Percentiles rank a stretch among this genome's conserved stretches.
Evolutionary conservation across 2,329 filamentous ascomycete species (phyloP).

Genomic region (Ophiostoma populinum): DNA sequence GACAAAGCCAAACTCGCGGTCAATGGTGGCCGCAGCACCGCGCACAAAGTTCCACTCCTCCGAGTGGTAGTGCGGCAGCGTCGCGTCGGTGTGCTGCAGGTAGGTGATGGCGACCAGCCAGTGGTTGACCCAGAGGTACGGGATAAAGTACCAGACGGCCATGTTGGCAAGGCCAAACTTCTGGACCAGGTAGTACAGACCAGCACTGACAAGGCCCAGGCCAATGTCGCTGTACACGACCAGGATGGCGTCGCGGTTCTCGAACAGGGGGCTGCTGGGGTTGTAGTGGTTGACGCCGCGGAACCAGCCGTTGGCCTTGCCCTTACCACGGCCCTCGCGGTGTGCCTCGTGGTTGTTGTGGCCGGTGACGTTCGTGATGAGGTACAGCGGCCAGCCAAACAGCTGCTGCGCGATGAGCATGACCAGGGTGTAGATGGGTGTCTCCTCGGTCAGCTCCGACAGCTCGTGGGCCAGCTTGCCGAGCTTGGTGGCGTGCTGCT

Average conservation of each 20-base stretch:
- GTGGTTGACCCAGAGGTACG: constrained; percentile 97
- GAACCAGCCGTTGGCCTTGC: constrained; percentile 70
- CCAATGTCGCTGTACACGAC: constrained; percentile 80
- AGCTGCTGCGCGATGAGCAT: constrained; percentile 74
- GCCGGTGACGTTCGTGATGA: constrained; percentile 81
- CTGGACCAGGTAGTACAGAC: constrained; percentile 52
- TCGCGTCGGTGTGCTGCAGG: constrained; percentile 89
- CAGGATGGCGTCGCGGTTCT: constrained; percentile 75
- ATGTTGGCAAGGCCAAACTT: constrained; percentile 75
- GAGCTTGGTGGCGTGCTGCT: constrained; percentile 59
- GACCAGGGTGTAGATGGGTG: constrained; percentile 62
- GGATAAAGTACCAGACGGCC: constrained; percentile 84
- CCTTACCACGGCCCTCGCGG: constrained; percentile 79
- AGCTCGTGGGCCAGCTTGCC: constrained; percentile 67
- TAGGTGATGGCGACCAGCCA: constrained; percentile 97
- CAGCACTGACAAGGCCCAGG: constrained; percentile 41
- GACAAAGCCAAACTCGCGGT: constrained; percentile 92
- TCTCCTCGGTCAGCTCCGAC: constrained; percentile 82
- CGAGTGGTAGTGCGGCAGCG: constrained; percentile 75
- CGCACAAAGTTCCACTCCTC: constrained; percentile 83
- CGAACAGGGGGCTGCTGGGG: constrained; percentile 74
- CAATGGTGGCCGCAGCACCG: constrained; percentile 84
- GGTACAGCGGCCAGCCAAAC: constrained; percentile 83
- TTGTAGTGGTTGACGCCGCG: constrained; percentile 90
- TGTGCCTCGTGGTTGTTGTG: constrained; percentile 90